Percentiles rank a stretch among this genome's conserved stretches.
Conservation (phyloP, 805 yeast genomes). For the Jamesozyma lodderae region DNA sequence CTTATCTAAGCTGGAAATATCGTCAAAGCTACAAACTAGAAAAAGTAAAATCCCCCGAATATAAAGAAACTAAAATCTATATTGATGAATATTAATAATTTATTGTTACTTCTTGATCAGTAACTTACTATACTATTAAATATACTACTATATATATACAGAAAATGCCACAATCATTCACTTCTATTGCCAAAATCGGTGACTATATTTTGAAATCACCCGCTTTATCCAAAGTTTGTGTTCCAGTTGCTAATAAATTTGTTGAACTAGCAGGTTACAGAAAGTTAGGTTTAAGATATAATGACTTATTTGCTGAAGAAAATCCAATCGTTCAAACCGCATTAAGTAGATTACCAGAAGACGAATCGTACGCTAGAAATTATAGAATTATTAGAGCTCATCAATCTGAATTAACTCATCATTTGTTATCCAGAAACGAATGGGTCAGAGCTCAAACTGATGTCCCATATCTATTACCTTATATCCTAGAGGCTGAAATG, state of each 20-base stretch:
- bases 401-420: slow-evolving; percentile 77
- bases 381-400: slow-evolving; percentile 89
- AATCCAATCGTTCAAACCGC: slow-evolving; percentile 81
- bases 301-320: slow-evolving; percentile 85
- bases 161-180: slow-evolving; percentile 39
- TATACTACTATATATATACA: no score
- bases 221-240: slow-evolving; percentile 58
- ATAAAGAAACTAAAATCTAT: background rate
- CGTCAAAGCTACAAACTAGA: background rate
- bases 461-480: slow-evolving; percentile 74
- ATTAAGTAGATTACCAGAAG: slow-evolving; percentile 73
- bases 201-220: slow-evolving; percentile 80
- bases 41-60: background rate
- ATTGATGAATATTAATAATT: no score
- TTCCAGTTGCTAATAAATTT: slow-evolving; percentile 74
- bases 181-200: slow-evolving; percentile 63
- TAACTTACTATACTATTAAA: no score
- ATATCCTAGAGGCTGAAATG: slow-evolving; percentile 88
- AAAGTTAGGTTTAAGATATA: slow-evolving; percentile 83
- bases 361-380: slow-evolving; percentile 81
- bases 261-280: slow-evolving; percentile 81
- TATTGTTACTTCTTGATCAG: no score
- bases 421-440: slow-evolving; percentile 72
- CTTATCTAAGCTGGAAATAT: slow-evolving; percentile 1
- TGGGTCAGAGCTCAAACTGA: slow-evolving; percentile 75